A percentile compares a stretch with the other conserved stretches of the same genome.
Evolutionary conservation across 2,329 filamentous ascomycete genomes (phyloP).

Genomic region (Coniochaeta hoffmannii): DNA sequence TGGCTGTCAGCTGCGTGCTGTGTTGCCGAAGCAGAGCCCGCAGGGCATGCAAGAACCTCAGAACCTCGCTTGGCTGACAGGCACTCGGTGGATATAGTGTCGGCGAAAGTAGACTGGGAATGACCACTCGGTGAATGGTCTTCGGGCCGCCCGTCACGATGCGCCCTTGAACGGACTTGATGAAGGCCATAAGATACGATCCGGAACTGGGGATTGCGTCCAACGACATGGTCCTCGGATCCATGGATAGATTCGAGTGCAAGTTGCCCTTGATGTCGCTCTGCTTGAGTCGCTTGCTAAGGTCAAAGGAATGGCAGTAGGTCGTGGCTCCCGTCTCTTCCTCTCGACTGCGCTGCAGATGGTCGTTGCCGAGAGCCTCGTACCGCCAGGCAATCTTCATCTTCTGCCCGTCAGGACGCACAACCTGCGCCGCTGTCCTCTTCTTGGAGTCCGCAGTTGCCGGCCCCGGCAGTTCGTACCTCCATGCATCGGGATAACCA

Average conservation of each 20-base stretch:
- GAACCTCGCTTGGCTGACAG: constrained; percentile 62
- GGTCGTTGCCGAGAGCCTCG: constrained; percentile 61
- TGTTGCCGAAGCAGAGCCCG: constrained; percentile 67
- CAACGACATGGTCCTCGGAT: constrained; percentile 25
- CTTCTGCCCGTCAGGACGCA: constrained; percentile 50
- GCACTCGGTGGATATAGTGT: constrained; percentile 66
- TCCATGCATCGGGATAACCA: constrained; percentile 73
- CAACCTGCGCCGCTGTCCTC: constrained; percentile 30
- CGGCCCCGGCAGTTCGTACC: constrained; percentile 73
- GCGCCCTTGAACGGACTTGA: constrained; percentile 48
- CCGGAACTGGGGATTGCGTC: constrained; percentile 12
- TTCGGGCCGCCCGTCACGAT: constrained; percentile 50
- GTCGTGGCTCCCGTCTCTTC: constrained; percentile 20
- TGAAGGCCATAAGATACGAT: constrained; percentile 57
- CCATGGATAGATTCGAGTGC: constrained; percentile 41
- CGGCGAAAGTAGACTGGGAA: constrained; percentile 85
- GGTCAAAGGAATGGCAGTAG: constrained; percentile 70
- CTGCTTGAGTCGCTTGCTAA: constrained; percentile 54
- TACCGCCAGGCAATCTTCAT: constrained; percentile 99
- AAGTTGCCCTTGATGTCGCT: constrained; percentile 42
- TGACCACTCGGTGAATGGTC: constrained; percentile 69
- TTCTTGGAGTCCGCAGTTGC: constrained; percentile 34
- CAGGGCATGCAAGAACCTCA: constrained; percentile 76
- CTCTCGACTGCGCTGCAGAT: constrained; percentile 11
- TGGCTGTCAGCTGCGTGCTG: constrained; percentile 55